Evolutionary conservation across 768 basidiomycete genomes (phyloP), one percentile per base, ranked within the genome.

Genomic region (Auriscalpium microsporum): DNA sequence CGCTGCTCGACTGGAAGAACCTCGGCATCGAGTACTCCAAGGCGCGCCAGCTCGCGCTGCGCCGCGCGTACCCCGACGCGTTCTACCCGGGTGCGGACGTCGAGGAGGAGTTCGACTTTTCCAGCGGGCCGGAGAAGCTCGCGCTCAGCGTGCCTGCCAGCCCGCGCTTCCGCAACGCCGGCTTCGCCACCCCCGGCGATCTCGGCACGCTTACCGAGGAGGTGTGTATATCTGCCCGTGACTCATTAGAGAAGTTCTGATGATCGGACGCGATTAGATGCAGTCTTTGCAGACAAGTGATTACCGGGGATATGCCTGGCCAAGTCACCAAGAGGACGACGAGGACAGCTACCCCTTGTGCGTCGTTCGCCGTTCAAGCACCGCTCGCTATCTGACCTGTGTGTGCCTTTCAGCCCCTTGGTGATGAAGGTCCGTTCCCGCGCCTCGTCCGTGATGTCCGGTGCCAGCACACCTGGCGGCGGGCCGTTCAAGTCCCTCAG

Each of bases 1-100:
- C 95, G 14, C 71, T 99, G 55, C 76, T 99, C 57, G 96, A 99
- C 69, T 98, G 96, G 96, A 99, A 99, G 76, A 92, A 92, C 66
- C 75, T 99, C 34, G 96, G 96, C 2, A 81, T 98, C 58, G 96
- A 99, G 71, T 99, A 99, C 71, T 85, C 87, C 69, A 99, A 97
- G 75, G 89, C 92, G 23, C 76, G 96, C 44, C 94, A 95, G 71
- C 74, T 97, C 51, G 91, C 92, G 16, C 76, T 99, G 56, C 76
- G 95, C 62, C 77, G 95, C 36, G 96, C 95, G 14, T 98, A 99
- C 68, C 96, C 96, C 1, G 94, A 97, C 62, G 84, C 88, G 53
- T 97, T 96, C 75, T 79, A 84, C 62, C 83, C 82, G 44, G 81
- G 75, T 1, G 78, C 77, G 53, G 78, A 74, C 47, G 81, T 77